Evolutionary conservation across 148 eudicot genomes (phyloP), one percentile per base, ranked within the genome.

Genomic region (Polygonum maritimum): DNA sequence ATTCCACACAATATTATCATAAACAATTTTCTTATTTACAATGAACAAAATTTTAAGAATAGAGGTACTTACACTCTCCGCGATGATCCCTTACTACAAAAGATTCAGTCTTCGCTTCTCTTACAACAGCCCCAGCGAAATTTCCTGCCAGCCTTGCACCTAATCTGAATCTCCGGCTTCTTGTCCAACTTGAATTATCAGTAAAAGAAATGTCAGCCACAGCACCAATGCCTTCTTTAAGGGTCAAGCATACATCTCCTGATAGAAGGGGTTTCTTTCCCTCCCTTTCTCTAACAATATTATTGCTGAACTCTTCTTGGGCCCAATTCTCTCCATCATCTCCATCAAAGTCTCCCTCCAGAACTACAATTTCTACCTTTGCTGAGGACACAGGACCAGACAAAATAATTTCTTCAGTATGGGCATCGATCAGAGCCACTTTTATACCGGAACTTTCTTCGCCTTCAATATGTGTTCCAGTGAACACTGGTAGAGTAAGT

Each of bases 391-490:
- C 89, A 41, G 85, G 81, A 58, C 85, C 88, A 82, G 79, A 74
- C 60, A 48, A 48, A 75, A 88, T 92, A 76, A 87, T 74, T 74
- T 90, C 78, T 41, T 86, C 89, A 33, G 83, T 81, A 69, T 74
- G 21, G 69, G 82, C 74, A 82, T 92, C 94, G 54, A 90, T 58
- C 69, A 95, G 74, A 80, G 87, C 90, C 77, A 95, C 86, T 83
- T 87, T 84, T 40, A 95, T 80, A 26, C 84, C 81, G 63, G 86
- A 79, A 44, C 86, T 80, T 40, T 85, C 96, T 82, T 91, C 97
- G 79, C 96, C 97, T 87, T 92, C 94, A 77, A 95, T 95, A 62
- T 88, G 91, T 48, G 94, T 86, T 80, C 99, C 99, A 65, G 99
- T 95, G 73, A 95, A 95, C 71, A 95, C 97, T 2, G 99, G 99